Conservation (phyloP, 768 basidiomycete species). For the Boletellus emodensis region DNA sequence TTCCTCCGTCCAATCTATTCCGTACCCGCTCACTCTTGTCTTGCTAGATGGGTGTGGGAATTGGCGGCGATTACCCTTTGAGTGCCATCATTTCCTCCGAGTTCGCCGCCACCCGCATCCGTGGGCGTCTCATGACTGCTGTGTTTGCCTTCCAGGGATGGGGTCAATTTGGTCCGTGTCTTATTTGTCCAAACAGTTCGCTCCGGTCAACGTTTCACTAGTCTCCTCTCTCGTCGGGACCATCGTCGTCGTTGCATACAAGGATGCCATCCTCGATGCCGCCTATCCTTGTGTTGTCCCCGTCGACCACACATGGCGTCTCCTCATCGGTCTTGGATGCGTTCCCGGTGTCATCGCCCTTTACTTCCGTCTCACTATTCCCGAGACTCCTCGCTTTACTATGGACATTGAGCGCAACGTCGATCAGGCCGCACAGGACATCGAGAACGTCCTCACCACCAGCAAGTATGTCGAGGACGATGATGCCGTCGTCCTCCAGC, state of each 20-base stretch:
- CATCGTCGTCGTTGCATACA: conserved; percentile 66
- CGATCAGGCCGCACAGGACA: conserved; percentile 67
- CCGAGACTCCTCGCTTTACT: conserved; percentile 87
- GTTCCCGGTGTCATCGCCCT: conserved; percentile 78
- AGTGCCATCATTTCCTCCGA: conserved; percentile 86
- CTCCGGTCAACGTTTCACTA: conserved; percentile 17
- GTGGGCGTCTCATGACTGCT: conserved; percentile 86
- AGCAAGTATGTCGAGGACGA: conserved; percentile 50
- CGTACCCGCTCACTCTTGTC: not conserved
- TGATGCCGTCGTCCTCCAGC: conserved; percentile 44
- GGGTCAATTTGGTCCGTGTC: conserved; percentile 68
- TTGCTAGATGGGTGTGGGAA: conserved; percentile 67
- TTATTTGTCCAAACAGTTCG: not conserved
- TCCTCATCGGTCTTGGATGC: conserved; percentile 85
- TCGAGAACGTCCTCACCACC: conserved; percentile 58
- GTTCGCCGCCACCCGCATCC: conserved; percentile 71
- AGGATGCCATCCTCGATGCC: conserved; percentile 48
- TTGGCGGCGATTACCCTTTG: conserved; percentile 87
- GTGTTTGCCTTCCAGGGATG: conserved; percentile 86
- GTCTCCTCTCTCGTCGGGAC: conserved; percentile 65
- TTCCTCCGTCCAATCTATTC: not conserved
- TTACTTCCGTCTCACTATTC: conserved; percentile 91
- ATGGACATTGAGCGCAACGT: conserved; percentile 90
- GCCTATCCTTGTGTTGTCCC: conserved; percentile 36
- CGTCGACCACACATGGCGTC: conserved; percentile 80